Base-by-base conservation (phyloP, 495 filamentous ascomycete species). In the Penicillium cosmopolitanum region DNA sequence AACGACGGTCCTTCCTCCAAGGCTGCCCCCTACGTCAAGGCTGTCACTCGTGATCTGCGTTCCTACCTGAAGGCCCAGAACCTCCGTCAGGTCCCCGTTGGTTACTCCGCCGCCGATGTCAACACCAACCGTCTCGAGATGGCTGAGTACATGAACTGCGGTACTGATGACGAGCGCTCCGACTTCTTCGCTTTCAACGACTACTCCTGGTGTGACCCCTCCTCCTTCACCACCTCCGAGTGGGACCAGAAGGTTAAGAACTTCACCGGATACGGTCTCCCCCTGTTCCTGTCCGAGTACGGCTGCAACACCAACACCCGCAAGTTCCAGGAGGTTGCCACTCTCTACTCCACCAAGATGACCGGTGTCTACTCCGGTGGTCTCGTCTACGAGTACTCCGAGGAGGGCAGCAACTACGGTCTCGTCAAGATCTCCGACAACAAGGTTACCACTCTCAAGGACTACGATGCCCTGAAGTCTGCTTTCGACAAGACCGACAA, bases 131-230 rank as follows among this genome's bases (percentile, higher is more conserved):
- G 93, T 68, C 84, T 89, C 68, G 86, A 97, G 80, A 91, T 93
- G 76, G 92, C 93, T 21, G 62, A 89, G 51, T 97, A 93, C 82
- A 91, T 98, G 85, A 96, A 97, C 84, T 98, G 94, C 70, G 95
- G 95, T 58, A 79, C 84, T 44, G 90, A 92, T 51, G 90, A 92
- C 66, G 86, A 89, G 79, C 86, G 94, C 31, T 88, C 85, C 69
- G 94, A 97, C 73, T 98, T 97, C 80, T 97, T 96, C 74, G 93
- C 92, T 51, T 96, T 97, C 80, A 97, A 98, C 77, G 95, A 97
- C 77, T 97, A 97, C 79, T 97, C 93, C 48, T 98, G 94, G 94
- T 98, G 94, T 69, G 89, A 92, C 65, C 84, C 84, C 51, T 91
- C 92, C 19, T 85, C 89, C 53, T 96, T 90, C 78, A 68, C 68